Evolutionary conservation across 768 basidiomycete genomes (phyloP).

Genomic region (Termitomyces bulborhizus): DNA sequence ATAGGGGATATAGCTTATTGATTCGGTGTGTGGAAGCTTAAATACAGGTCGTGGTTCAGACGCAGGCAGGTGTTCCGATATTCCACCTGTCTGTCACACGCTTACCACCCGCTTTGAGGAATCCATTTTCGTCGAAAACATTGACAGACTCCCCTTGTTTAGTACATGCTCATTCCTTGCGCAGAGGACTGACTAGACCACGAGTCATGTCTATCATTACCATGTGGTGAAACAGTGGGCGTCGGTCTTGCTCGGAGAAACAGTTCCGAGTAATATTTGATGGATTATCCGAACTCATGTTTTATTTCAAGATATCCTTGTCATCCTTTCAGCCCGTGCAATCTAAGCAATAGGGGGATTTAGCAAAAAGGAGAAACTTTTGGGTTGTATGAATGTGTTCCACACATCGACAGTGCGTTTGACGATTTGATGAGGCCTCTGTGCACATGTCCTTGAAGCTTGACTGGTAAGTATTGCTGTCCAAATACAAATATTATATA

Average conservation of each 20-base stretch:
- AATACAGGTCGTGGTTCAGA: conserved; percentile 16
- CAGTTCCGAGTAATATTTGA: too few species aligned
- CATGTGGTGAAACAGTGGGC: background rate
- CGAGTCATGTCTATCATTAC: background rate
- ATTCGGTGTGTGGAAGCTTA: conserved; percentile 15
- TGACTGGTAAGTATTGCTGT: too few species aligned
- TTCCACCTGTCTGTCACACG: conserved; percentile 16
- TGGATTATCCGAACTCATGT: too few species aligned
- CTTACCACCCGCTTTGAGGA: background rate
- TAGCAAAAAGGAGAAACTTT: too few species aligned
- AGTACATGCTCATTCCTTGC: background rate
- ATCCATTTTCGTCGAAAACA: conserved; percentile 4
- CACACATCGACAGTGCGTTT: too few species aligned
- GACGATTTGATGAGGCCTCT: too few species aligned
- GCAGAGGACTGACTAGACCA: too few species aligned
- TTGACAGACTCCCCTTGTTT: background rate
- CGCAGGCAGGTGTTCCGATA: conserved; percentile 10
- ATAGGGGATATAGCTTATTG: conserved; percentile 6
- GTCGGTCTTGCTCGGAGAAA: background rate
- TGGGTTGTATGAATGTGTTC: too few species aligned
- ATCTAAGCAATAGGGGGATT: too few species aligned
- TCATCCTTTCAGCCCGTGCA: background rate
- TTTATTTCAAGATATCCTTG: background rate
- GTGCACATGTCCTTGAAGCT: too few species aligned
- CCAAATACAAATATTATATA: too few species aligned